These are phyloP conservation scores for Aspergillus sp. DNA, from an alignment of 2,329 filamentous ascomycete genomes.

Conservation along the genomic window DNA sequence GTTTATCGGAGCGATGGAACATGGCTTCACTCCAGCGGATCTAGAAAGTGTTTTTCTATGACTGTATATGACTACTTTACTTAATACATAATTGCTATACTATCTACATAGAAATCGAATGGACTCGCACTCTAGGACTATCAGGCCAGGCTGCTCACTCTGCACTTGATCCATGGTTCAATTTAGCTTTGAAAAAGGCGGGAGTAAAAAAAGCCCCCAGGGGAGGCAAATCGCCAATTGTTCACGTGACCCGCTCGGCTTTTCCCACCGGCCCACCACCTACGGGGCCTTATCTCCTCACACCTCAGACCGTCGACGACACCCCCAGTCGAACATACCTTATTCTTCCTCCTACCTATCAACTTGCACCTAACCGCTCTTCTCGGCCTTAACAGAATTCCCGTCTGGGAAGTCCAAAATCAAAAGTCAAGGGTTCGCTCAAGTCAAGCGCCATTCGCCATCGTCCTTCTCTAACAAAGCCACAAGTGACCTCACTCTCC, in stretches of 20 bases:
- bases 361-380: neutral
- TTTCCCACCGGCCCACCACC: neutral
- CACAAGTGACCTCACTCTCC: slow-evolving; percentile 39
- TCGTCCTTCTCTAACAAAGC: slow-evolving; percentile 31
- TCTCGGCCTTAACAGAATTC: neutral
- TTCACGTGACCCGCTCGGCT: slow-evolving; percentile 7
- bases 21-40: slow-evolving; percentile 1
- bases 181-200: neutral
- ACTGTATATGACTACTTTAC: slow-evolving; percentile 19
- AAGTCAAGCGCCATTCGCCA: slow-evolving; percentile 23
- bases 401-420: slow-evolving; percentile 8
- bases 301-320: neutral
- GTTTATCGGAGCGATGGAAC: neutral
- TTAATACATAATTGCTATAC: slow-evolving; percentile 20
- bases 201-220: neutral
- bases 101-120: neutral
- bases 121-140: neutral
- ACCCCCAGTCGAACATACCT: too few species aligned
- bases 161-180: neutral
- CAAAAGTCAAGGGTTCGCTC: slow-evolving; percentile 38
- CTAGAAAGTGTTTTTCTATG: slow-evolving; percentile 6
- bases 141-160: neutral
- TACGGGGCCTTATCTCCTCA: neutral
- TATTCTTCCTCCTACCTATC: neutral
- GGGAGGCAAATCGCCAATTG: slow-evolving; percentile 9